Conservation (phyloP, 257 asterid species). For the Penstemon davidsonii region DNA sequence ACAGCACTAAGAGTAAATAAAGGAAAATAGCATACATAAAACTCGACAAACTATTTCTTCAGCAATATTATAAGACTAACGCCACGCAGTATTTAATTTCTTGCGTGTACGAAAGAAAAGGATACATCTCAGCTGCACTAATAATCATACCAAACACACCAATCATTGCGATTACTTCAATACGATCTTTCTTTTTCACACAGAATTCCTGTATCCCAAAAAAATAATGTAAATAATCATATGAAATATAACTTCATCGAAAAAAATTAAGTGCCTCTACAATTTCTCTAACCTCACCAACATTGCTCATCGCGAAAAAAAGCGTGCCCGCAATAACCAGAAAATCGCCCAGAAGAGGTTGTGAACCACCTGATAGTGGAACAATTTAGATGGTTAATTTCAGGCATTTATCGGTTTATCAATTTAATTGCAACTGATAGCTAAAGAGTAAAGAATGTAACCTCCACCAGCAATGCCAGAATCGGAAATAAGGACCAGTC, state of each 20-base stretch:
- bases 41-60: not conserved
- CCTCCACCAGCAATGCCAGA: constrained; percentile 58
- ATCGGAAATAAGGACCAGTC: constrained; percentile 66
- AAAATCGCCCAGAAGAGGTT: constrained; percentile 71
- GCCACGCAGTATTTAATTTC: not conserved
- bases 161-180: constrained; percentile 76
- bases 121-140: constrained; percentile 70
- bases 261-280: too few relatives aligned
- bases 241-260: not conserved
- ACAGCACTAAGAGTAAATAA: constrained; percentile 39
- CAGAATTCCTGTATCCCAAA: constrained; percentile 59
- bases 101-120: constrained; percentile 24
- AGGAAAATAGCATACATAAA: constrained; percentile 19
- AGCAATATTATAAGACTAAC: too few relatives aligned
- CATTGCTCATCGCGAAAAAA: constrained; percentile 62
- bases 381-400: not conserved
- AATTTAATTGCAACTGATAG: not conserved
- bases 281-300: constrained; percentile 56
- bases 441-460: constrained; percentile 5
- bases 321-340: constrained; percentile 61
- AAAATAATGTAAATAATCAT: not conserved
- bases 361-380: constrained; percentile 59
- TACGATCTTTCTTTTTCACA: constrained; percentile 62
- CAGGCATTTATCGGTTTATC: not conserved
- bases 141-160: constrained; percentile 67